phyloP scores from a whole-genome alignment of 176 grass and related monocot species.

The Carex parvula region DNA sequence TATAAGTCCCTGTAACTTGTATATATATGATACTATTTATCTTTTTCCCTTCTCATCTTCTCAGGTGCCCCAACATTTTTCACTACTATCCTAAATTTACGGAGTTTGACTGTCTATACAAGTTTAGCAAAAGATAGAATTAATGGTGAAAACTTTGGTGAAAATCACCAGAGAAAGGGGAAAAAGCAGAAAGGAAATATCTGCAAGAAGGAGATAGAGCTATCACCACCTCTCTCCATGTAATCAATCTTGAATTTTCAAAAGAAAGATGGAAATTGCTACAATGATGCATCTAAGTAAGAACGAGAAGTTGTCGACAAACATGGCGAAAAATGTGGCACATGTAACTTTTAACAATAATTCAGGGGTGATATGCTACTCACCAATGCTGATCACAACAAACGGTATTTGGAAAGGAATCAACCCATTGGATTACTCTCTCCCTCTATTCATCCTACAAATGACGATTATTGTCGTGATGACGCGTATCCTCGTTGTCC shows the following conservation, averaged over 20 bases:
- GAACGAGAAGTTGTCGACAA: constrained; percentile 7
- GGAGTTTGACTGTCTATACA: neutral
- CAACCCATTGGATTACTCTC: constrained; percentile 59
- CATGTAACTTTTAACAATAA: neutral
- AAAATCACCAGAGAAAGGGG: neutral
- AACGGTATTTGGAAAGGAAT: constrained; percentile 57
- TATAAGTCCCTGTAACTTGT: neutral
- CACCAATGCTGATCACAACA: constrained; percentile 55
- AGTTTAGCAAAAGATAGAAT: neutral
- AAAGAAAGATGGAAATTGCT: constrained; percentile 1
- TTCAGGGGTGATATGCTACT: constrained; percentile 54
- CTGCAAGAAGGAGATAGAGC: neutral
- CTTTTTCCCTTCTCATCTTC: neutral
- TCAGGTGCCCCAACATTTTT: neutral
- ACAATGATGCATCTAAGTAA: neutral
- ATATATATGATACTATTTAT: neutral
- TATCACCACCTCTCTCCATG: neutral
- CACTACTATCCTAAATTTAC: constrained; percentile 8
- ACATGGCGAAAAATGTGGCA: constrained; percentile 22
- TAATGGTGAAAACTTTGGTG: neutral
- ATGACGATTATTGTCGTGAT: constrained; percentile 68
- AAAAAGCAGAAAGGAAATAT: neutral
- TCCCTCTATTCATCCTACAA: constrained; percentile 87
- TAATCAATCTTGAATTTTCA: constrained; percentile 2
- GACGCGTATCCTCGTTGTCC: constrained; percentile 51